phyloP scores from a whole-genome alignment of 192 early-diverging fungal species.

The Backusella tuberculispora region DNA sequence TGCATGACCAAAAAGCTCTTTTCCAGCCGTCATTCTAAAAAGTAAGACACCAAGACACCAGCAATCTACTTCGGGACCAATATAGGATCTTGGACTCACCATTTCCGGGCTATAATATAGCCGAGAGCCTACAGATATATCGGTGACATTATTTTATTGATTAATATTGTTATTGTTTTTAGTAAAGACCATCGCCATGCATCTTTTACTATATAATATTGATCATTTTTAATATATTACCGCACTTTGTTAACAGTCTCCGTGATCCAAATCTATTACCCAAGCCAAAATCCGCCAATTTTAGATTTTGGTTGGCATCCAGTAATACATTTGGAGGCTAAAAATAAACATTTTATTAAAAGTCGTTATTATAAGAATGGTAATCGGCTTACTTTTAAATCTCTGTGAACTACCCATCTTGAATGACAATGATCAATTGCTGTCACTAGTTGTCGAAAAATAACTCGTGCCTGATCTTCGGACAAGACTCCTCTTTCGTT shows the following conservation, averaged over 20 bases:
- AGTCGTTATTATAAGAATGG: not conserved
- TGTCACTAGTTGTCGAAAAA: constrained; percentile 82
- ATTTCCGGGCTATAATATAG: constrained; percentile 91
- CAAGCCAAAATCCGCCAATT: constrained; percentile 92
- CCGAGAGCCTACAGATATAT: constrained; percentile 57
- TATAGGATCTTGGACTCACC: constrained; percentile 83
- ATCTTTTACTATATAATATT: not conserved
- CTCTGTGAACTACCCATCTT: constrained; percentile 73
- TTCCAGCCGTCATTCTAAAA: constrained; percentile 72
- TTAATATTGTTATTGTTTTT: constrained; percentile 11
- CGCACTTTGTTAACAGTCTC: constrained; percentile 85
- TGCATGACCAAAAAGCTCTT: constrained; percentile 51
- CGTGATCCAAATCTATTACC: constrained; percentile 77
- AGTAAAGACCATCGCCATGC: not conserved
- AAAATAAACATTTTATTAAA: not conserved
- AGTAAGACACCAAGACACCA: constrained; percentile 94
- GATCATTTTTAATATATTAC: constrained; percentile 35
- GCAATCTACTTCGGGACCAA: constrained; percentile 91
- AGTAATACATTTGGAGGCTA: constrained; percentile 79
- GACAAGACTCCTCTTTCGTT: constrained; percentile 58
- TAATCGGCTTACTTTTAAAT: constrained; percentile 76
- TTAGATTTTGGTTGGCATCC: constrained; percentile 67
- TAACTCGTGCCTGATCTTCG: constrained; percentile 80
- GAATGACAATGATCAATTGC: constrained; percentile 76
- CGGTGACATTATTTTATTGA: not conserved